These are phyloP conservation scores for Exophiala sp. DNA, from an alignment of 2,329 filamentous ascomycete genomes.

Conservation along the genomic window DNA sequence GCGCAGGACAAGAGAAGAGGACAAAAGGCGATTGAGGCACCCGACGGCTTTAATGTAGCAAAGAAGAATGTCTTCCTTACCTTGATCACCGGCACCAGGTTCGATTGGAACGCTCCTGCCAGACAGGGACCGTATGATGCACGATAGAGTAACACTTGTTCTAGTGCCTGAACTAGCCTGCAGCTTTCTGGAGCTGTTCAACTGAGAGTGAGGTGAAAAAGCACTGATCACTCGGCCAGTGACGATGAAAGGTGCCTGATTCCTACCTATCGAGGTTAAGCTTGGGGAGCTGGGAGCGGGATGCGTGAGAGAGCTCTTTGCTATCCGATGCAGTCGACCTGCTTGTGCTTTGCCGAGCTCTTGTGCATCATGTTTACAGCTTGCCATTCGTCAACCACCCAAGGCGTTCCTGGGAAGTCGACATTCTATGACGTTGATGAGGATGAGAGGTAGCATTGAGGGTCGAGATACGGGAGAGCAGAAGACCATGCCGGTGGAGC, in stretches of 20 bases:
- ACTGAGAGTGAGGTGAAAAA: not conserved
- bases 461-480: slow-evolving; percentile 8
- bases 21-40: not conserved
- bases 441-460: slow-evolving; percentile 16
- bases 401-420: not conserved
- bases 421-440: slow-evolving; percentile 17
- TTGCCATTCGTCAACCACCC: slow-evolving; percentile 9
- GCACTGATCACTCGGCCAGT: not conserved
- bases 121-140: not conserved
- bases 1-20: not conserved
- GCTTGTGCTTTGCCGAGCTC: not conserved
- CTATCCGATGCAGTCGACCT: not conserved
- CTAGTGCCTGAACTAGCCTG: slow-evolving; percentile 16
- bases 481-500: slow-evolving; percentile 1
- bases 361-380: not conserved
- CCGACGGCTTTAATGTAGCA: not conserved
- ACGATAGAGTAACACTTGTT: slow-evolving; percentile 2
- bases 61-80: not conserved
- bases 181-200: slow-evolving; percentile 5
- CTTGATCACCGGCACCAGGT: not conserved
- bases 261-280: not conserved
- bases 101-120: not conserved
- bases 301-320: not conserved
- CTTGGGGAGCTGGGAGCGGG: not conserved
- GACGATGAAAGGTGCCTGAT: not conserved